Evolutionary conservation across 768 basidiomycete genomes (phyloP), one percentile per base, ranked within the genome.

Genomic region (Mycena galericulata): DNA sequence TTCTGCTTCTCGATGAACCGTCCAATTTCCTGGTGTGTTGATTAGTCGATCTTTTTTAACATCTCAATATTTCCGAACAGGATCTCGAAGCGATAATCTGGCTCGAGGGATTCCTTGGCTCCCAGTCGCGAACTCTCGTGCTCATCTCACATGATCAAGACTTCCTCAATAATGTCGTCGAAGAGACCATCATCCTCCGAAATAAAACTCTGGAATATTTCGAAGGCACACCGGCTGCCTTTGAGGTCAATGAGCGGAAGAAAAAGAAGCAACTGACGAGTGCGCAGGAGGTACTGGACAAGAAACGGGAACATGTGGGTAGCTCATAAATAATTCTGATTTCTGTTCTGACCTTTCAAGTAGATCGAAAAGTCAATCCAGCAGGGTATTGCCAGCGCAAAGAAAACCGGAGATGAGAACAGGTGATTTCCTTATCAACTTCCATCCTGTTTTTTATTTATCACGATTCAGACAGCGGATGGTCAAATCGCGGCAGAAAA

Each of bases 141-240:
- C 76, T 92, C 58, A 86, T 89, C 27, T 87, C 90, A 0, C 91
- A 92, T 71, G 91, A 92, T 75, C 86, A 87, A 46, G 85, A 83
- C 24, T 92, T 93, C 72, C 78, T 89, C 29, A 85, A 90, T 68
- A 78, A 81, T 9, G 85, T 91, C 32, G 86, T 86, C 3, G 86
- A 91, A 17, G 88, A 91, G 72, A 85, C 87, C 0, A 85, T 92
- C 34, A 81, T 88, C n/a, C 81, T 93, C 41, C 84, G 89, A 6
- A 79, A 88, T 51, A 80, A 83, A 63, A 81, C 76, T 12, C 79
- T 93, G 4, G 77, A 78, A 20, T 88, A 90, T 56, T 90, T 88
- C 75, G 81, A 85, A 47, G 90, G 90, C 20, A 87, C 86, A 47
- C 84, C 87, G 27, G 81, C 84, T 9, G 83, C 83, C 34, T 88